Conservation (phyloP, 108 stramenopile species). For the Skeletonema tropicum region DNA sequence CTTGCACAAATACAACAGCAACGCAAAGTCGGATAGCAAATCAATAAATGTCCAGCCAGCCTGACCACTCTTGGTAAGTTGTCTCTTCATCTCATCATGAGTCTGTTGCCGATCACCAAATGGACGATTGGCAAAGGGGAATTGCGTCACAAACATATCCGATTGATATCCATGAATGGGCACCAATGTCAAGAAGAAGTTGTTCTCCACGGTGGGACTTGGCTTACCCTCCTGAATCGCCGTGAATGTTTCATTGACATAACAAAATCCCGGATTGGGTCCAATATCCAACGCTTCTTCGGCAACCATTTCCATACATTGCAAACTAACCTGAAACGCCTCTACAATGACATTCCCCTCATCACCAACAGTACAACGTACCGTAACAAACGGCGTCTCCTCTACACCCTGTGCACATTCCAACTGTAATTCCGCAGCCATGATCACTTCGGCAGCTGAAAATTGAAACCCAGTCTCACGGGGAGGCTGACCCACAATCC, state of each 20-base stretch:
- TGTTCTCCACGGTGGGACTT: conserved; percentile 91
- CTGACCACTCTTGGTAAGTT: conserved; percentile 83
- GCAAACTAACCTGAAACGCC: conserved; percentile 93
- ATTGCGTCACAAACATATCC: conserved; percentile 78
- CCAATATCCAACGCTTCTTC: conserved; percentile 91
- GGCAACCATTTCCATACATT: conserved; percentile 99
- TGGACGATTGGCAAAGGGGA: conserved; percentile 89
- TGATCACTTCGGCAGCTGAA: conserved; percentile 89
- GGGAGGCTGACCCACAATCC: conserved; percentile 96
- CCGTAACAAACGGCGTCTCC: conserved; percentile 95
- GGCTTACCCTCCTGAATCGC: conserved; percentile 96
- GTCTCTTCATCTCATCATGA: conserved; percentile 87
- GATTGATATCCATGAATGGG: conserved; percentile 94
- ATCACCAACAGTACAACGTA: conserved; percentile 80
- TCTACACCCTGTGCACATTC: conserved; percentile 95
- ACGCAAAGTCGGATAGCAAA: conserved; percentile 91
- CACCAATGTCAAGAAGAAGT: conserved; percentile 93
- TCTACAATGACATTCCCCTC: conserved; percentile 89
- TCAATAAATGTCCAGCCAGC: conserved; percentile 93
- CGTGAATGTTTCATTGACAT: conserved; percentile 95
- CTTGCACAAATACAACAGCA: conserved; percentile 86
- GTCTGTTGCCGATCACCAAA: conserved; percentile 68
- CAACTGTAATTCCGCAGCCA: conserved; percentile 94
- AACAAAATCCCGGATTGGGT: conserved; percentile 83
- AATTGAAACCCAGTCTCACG: conserved; percentile 92